Evolutionary conservation across 352 stramenopile species (phyloP).

Genomic region (Blastocystis sp.): DNA sequence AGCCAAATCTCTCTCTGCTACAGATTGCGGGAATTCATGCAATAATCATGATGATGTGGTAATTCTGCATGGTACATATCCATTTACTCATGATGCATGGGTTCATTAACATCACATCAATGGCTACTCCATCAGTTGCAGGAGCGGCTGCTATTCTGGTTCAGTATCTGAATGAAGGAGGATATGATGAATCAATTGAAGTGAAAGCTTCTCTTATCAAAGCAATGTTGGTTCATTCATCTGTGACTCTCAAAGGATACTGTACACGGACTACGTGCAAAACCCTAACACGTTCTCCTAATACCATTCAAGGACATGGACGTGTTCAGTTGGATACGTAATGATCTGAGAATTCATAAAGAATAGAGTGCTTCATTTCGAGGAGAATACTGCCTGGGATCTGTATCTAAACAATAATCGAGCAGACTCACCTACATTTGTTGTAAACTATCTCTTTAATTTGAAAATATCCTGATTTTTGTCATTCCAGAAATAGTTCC

Average conservation of each 20-base stretch:
- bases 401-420: constrained; percentile 1
- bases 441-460: background rate
- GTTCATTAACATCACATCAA: background rate
- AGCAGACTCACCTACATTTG: background rate
- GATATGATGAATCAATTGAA: background rate
- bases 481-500: background rate
- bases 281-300: background rate
- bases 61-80: background rate
- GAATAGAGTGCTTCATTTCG: constrained; percentile 9
- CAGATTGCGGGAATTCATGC: background rate
- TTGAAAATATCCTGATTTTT: constrained; percentile 5
- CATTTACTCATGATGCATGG: background rate
- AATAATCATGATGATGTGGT: background rate
- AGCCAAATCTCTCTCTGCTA: background rate
- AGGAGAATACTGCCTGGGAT: background rate
- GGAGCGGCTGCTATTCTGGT: background rate
- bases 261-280: background rate
- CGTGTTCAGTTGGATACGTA: constrained; percentile 16
- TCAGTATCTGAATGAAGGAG: constrained; percentile 8
- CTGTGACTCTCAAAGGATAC: background rate
- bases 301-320: constrained; percentile 2
- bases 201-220: constrained; percentile 8
- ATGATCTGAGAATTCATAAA: background rate
- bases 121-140: background rate
- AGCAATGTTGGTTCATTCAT: constrained; percentile 22